phyloP scores from a whole-genome alignment of 495 filamentous ascomycete genomes.

The Aspergillus conjunctus region DNA sequence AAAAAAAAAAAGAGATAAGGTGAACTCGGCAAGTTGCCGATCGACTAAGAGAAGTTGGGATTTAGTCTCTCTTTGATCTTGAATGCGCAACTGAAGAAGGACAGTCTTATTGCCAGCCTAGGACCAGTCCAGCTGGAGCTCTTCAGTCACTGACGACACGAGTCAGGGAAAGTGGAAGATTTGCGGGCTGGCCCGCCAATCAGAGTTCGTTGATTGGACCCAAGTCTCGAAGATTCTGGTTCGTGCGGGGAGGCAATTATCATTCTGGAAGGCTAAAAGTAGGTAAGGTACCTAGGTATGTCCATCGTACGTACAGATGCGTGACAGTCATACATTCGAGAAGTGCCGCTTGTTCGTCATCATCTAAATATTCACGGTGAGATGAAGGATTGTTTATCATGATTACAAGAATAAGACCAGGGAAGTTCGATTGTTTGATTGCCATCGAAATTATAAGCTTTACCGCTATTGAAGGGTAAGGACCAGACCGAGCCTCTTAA shows the following conservation, averaged over 20 bases:
- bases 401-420: background rate
- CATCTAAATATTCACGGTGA: background rate
- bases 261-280: slow-evolving; percentile 8
- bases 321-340: background rate
- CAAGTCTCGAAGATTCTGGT: slow-evolving; percentile 10
- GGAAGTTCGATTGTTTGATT: background rate
- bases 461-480: slow-evolving; percentile 17
- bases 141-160: slow-evolving; percentile 28
- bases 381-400: background rate
- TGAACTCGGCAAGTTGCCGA: too few relatives aligned
- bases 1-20: too few relatives aligned
- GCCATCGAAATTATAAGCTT: slow-evolving; percentile 11
- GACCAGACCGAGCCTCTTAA: background rate
- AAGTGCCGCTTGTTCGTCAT: background rate
- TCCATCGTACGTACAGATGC: too few relatives aligned
- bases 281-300: background rate
- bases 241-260: slow-evolving; percentile 22
- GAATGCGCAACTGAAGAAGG: too few relatives aligned
- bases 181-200: slow-evolving; percentile 19
- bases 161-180: slow-evolving; percentile 22
- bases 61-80: too few relatives aligned
- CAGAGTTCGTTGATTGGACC: background rate
- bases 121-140: too few relatives aligned
- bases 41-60: too few relatives aligned
- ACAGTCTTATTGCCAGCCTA: too few relatives aligned